Evolutionary conservation across 2,329 filamentous ascomycete genomes (phyloP).

Genomic region (Thielaviopsis ethacetica): DNA sequence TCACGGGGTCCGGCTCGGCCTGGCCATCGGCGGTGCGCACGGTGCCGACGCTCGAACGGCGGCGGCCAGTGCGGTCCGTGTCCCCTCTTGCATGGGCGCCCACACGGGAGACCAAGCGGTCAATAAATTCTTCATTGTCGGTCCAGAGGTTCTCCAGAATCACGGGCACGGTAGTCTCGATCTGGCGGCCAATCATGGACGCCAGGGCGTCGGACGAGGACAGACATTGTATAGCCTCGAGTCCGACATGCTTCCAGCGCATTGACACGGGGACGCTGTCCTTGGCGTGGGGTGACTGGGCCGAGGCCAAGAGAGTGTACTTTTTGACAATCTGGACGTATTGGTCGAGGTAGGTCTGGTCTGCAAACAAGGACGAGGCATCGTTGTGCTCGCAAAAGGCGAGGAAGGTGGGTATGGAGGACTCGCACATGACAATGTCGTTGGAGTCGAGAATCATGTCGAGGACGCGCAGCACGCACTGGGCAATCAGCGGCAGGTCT

Average conservation of each 20-base stretch:
- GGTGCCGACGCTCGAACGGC: conserved; percentile 66
- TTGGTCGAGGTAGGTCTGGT: conserved; percentile 65
- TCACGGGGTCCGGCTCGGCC: conserved; percentile 48
- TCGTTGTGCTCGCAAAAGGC: conserved; percentile 83
- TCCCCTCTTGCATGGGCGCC: conserved; percentile 53
- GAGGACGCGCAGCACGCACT: conserved; percentile 70
- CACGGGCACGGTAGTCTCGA: conserved; percentile 65
- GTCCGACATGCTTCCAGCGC: conserved; percentile 57
- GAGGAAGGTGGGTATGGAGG: conserved; percentile 71
- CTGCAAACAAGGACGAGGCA: conserved; percentile 65
- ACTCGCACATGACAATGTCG: conserved; percentile 86
- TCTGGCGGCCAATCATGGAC: conserved; percentile 57
- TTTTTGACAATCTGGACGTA: conserved; percentile 68
- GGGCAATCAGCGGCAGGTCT: conserved; percentile 77
- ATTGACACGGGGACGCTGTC: conserved; percentile 59
- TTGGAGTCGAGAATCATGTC: conserved; percentile 67
- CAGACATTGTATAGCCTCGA: conserved; percentile 67
- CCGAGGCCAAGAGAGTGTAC: conserved; percentile 68
- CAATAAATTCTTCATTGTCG: conserved; percentile 52
- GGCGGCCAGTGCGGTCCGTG: conserved; percentile 42
- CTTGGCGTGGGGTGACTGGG: conserved; percentile 34
- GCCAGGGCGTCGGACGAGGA: conserved; percentile 65
- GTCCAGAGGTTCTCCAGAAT: conserved; percentile 78
- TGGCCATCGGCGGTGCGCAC: conserved; percentile 52
- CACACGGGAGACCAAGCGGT: conserved; percentile 49